These are phyloP conservation scores for Ambrosia trifida DNA, from an alignment of 129 eudicot species.

Conservation along the genomic window DNA sequence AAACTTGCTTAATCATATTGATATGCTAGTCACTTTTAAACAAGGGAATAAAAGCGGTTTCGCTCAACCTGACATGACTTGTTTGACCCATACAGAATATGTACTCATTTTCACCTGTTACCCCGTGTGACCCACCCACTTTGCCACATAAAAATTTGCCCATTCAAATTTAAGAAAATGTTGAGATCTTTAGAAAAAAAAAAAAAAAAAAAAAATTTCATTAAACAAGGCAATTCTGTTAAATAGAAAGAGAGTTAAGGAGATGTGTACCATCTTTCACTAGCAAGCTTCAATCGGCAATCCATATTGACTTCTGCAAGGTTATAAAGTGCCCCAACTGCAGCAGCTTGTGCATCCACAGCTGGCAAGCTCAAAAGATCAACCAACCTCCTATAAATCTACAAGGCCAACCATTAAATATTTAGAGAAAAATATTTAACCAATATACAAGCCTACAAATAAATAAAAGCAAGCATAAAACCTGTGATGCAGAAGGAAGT, in stretches of 20 bases:
- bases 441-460: neutral
- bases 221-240: slow-evolving; percentile 8
- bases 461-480: slow-evolving; percentile 20
- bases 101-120: neutral
- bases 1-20: too few species aligned
- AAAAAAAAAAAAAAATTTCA: too few species aligned
- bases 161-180: neutral
- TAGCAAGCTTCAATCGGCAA: slow-evolving; percentile 89
- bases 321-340: slow-evolving; percentile 94
- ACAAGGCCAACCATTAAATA: slow-evolving; percentile 22
- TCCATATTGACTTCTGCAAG: slow-evolving; percentile 94
- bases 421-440: neutral
- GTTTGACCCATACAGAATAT: neutral
- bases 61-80: neutral
- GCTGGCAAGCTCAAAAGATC: slow-evolving; percentile 92
- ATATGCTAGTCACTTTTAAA: neutral
- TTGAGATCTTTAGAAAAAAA: neutral
- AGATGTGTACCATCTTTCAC: slow-evolving; percentile 80
- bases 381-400: slow-evolving; percentile 84
- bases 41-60: neutral
- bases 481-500: slow-evolving; percentile 92
- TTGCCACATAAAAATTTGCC: neutral
- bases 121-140: neutral
- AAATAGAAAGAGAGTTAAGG: neutral
- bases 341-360: slow-evolving; percentile 95